Percentiles rank a stretch among this genome's conserved stretches.
phyloP scores from a whole-genome alignment of 352 stramenopile genomes.

The Elongisporangium undulatum region DNA sequence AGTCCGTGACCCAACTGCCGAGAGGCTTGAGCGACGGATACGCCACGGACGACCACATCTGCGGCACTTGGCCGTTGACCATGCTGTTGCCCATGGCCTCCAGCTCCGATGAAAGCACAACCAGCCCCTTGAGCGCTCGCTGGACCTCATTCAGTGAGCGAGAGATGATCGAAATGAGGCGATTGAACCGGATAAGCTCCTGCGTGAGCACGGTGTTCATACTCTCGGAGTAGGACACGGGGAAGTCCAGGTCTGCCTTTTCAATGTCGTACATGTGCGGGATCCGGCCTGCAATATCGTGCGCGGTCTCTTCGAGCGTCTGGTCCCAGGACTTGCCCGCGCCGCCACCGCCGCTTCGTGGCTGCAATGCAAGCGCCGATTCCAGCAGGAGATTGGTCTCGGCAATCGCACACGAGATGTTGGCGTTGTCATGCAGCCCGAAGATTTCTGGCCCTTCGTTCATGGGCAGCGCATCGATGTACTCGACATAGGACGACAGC shows the following conservation, averaged over 20 bases:
- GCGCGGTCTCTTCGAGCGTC: constrained; percentile 77
- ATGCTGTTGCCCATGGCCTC: constrained; percentile 93
- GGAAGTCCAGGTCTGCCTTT: constrained; percentile 81
- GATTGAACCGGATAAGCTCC: constrained; percentile 91
- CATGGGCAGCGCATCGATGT: constrained; percentile 82
- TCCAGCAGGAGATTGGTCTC: constrained; percentile 86
- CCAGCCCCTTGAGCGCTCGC: constrained; percentile 89
- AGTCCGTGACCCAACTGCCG: constrained; percentile 90
- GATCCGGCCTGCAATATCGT: constrained; percentile 81
- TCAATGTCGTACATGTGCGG: constrained; percentile 89
- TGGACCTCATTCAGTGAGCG: constrained; percentile 86
- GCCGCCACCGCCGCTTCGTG: constrained; percentile 66
- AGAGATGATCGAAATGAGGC: constrained; percentile 72
- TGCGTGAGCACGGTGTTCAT: constrained; percentile 90
- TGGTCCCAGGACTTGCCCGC: constrained; percentile 89
- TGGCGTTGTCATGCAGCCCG: constrained; percentile 83
- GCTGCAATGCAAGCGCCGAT: constrained; percentile 88
- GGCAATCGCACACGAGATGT: constrained; percentile 86
- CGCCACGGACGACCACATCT: constrained; percentile 74
- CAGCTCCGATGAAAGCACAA: constrained; percentile 91
- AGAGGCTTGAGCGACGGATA: constrained; percentile 93
- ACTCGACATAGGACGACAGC: constrained; percentile 57
- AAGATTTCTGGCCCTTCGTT: constrained; percentile 86
- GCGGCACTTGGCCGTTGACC: constrained; percentile 89
- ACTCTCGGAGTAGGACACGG: constrained; percentile 76